Conservation (phyloP, 352 stramenopile genomes). For the Pythium insidiosum region DNA sequence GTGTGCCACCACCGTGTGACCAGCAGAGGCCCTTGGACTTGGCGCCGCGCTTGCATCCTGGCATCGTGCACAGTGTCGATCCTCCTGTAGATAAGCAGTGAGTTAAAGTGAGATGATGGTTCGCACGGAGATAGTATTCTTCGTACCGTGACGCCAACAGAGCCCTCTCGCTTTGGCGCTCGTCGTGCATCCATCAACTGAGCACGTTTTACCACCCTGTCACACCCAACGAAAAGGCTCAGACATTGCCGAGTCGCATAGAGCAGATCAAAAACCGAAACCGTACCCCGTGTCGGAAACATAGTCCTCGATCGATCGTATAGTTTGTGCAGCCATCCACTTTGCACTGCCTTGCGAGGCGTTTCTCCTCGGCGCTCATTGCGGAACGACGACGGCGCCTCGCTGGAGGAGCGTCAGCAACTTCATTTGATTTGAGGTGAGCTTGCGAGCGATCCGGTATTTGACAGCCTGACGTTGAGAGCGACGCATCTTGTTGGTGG, state of each 20-base stretch:
- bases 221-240: too few species aligned
- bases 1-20: too few species aligned
- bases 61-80: slow-evolving; percentile 1
- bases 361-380: slow-evolving; percentile 22
- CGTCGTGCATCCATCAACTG: slow-evolving; percentile 1
- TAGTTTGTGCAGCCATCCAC: slow-evolving; percentile 35
- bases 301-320: slow-evolving; percentile 35
- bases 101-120: neutral
- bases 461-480: too few species aligned
- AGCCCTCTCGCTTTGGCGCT: slow-evolving; percentile 4
- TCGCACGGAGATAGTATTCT: neutral
- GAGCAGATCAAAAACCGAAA: too few species aligned
- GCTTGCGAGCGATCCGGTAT: too few species aligned
- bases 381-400: neutral
- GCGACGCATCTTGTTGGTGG: too few species aligned
- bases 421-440: too few species aligned
- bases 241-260: too few species aligned
- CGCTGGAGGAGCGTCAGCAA: too few species aligned
- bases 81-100: neutral
- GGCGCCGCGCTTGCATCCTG: slow-evolving; percentile 1
- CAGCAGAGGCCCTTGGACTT: slow-evolving; percentile 14
- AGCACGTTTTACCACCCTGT: slow-evolving; percentile 7
- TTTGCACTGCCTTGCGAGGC: slow-evolving; percentile 21
- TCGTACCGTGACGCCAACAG: slow-evolving; percentile 9
- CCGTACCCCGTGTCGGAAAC: slow-evolving; percentile 27